Conservation (phyloP, 2,329 filamentous ascomycete genomes). For the Purpureocillium lavendulum region DNA sequence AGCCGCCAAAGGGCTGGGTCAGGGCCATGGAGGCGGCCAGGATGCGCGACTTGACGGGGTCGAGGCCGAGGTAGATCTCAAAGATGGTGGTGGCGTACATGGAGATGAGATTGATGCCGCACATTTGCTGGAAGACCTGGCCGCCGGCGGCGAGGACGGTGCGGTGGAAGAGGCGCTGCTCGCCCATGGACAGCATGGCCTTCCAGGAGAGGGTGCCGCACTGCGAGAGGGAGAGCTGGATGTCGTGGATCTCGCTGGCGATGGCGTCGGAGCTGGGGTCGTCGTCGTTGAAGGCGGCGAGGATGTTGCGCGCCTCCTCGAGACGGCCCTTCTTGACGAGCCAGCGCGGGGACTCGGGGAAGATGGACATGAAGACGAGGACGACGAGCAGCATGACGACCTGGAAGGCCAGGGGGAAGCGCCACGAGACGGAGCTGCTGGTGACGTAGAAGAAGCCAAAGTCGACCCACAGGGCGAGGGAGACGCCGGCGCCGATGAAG, state of each 20-base stretch:
- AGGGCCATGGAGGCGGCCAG: slow-evolving; percentile 42
- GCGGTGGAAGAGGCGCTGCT: slow-evolving; percentile 21
- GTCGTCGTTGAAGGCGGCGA: too few relatives aligned
- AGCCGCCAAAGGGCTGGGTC: slow-evolving; percentile 33
- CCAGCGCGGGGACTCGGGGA: too few relatives aligned
- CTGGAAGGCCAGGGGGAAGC: slow-evolving; percentile 18
- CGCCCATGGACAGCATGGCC: slow-evolving; percentile 18
- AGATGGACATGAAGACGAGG: slow-evolving; percentile 23
- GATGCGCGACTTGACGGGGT: slow-evolving; percentile 34
- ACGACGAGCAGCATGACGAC: slow-evolving; percentile 28
- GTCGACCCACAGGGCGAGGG: slow-evolving; percentile 37
- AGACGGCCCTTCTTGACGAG: too few relatives aligned
- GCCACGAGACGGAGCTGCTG: slow-evolving; percentile 24
- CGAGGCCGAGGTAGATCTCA: slow-evolving; percentile 32
- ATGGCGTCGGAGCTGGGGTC: too few relatives aligned
- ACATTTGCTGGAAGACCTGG: slow-evolving; percentile 32
- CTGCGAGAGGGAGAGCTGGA: too few relatives aligned
- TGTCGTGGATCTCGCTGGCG: too few relatives aligned
- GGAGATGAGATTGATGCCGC: slow-evolving; percentile 41
- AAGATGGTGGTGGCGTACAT: slow-evolving; percentile 36
- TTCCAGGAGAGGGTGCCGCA: slow-evolving; percentile 17
- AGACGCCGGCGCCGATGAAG: slow-evolving; percentile 24
- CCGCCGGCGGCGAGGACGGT: slow-evolving; percentile 22
- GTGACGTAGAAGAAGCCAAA: slow-evolving; percentile 26
- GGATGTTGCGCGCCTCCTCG: too few relatives aligned